Evolutionary conservation across 805 yeast genomes (phyloP).

Genomic region (Wickerhamomyces kurtzmanii): DNA sequence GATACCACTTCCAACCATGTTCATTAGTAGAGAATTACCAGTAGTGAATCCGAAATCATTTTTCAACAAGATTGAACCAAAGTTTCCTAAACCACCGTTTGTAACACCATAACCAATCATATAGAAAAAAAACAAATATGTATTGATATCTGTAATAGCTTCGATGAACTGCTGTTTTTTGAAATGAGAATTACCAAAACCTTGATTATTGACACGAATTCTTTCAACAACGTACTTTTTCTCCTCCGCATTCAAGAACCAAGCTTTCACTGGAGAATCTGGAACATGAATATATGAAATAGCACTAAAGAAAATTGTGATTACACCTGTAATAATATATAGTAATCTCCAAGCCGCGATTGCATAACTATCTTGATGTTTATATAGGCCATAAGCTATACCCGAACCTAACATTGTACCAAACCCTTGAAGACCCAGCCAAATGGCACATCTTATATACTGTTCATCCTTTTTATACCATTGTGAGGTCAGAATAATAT

Average conservation of each 20-base stretch:
- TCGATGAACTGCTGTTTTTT: constrained; percentile 34
- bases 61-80: constrained; percentile 27
- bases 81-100: constrained; percentile 37
- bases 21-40: constrained; percentile 19
- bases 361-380: constrained; percentile 16
- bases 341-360: constrained; percentile 40
- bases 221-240: constrained; percentile 28
- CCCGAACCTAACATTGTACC: constrained; percentile 36
- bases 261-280: constrained; percentile 30
- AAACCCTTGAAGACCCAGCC: constrained; percentile 32
- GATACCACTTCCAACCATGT: constrained; percentile 22
- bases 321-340: constrained; percentile 40
- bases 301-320: constrained; percentile 36
- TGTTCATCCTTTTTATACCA: constrained; percentile 33
- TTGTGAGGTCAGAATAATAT: constrained; percentile 33
- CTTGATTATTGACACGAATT: constrained; percentile 32
- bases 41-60: constrained; percentile 19
- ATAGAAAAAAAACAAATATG: constrained; percentile 25
- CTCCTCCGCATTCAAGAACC: constrained; percentile 28
- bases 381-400: constrained; percentile 35
- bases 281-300: constrained; percentile 32
- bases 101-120: constrained; percentile 23
- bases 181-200: constrained; percentile 34
- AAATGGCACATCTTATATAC: constrained; percentile 25
- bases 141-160: constrained; percentile 27